phyloP scores from a whole-genome alignment of 164 flowering plant genomes.

The Vitis cinerea region DNA sequence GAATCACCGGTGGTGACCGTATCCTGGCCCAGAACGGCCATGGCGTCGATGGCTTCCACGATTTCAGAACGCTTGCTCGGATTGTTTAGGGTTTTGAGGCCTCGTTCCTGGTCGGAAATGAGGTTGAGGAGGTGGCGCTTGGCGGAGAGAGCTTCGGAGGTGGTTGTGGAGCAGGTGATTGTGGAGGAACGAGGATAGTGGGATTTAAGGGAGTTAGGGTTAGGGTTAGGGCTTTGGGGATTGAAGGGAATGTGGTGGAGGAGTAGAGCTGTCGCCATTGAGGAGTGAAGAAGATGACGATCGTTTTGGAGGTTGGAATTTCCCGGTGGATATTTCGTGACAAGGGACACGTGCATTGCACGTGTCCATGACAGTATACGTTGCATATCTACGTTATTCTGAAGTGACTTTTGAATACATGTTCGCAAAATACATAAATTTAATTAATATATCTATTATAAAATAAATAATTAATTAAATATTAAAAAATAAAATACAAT shows the following conservation, averaged over 20 bases:
- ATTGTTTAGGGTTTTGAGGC: slow-evolving; percentile 65
- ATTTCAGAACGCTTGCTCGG: slow-evolving; percentile 53
- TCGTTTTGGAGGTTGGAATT: neutral
- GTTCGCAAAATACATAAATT: too few relatives aligned
- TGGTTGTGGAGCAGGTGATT: slow-evolving; percentile 32
- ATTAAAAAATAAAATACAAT: too few relatives aligned
- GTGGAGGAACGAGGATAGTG: slow-evolving; percentile 1
- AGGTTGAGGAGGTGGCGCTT: slow-evolving; percentile 63
- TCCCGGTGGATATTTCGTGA: neutral
- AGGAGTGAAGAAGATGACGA: neutral
- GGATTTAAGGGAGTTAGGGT: slow-evolving; percentile 5
- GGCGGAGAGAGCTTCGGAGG: slow-evolving; percentile 39
- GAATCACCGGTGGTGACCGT: slow-evolving; percentile 61
- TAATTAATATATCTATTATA: too few relatives aligned
- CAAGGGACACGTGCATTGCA: too few relatives aligned
- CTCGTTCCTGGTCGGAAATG: slow-evolving; percentile 81
- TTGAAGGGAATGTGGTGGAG: slow-evolving; percentile 9
- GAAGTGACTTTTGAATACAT: too few relatives aligned
- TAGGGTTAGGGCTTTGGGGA: slow-evolving; percentile 10
- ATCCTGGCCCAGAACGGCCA: slow-evolving; percentile 48
- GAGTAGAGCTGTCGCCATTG: slow-evolving; percentile 11
- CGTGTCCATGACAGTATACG: too few relatives aligned
- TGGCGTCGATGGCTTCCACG: slow-evolving; percentile 59
- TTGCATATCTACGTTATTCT: too few relatives aligned
- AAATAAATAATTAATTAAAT: too few relatives aligned